phyloP scores from a whole-genome alignment of 1,139 yeast genomes.

The Starmera stellimalicola region DNA sequence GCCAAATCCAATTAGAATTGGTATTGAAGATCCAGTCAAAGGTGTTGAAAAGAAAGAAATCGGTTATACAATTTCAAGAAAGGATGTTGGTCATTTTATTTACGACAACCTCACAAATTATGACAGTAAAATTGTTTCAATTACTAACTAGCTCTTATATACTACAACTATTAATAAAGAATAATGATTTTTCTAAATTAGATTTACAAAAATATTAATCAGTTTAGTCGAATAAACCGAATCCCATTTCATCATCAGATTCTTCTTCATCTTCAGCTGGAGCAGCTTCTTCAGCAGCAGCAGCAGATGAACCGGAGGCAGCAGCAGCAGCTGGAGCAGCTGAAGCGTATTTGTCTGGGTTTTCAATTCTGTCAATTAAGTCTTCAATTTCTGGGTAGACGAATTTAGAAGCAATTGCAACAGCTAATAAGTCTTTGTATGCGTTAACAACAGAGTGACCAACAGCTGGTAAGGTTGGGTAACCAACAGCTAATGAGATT shows the following conservation, averaged over 20 bases:
- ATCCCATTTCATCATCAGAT: slow-evolving; percentile 86
- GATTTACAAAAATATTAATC: slow-evolving; percentile 3
- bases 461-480: slow-evolving; percentile 99
- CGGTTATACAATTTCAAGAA: slow-evolving; percentile 2
- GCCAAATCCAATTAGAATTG: neutral
- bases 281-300: slow-evolving; percentile 62
- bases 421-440: slow-evolving; percentile 98
- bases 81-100: neutral
- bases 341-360: slow-evolving; percentile 99
- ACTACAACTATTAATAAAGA: neutral
- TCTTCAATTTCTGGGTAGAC: slow-evolving; percentile 99
- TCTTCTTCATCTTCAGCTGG: slow-evolving; percentile 74
- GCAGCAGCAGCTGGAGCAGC: slow-evolving; percentile 85
- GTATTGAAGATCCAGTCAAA: neutral
- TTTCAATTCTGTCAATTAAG: slow-evolving; percentile 98
- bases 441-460: slow-evolving; percentile 98
- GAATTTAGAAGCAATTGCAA: slow-evolving; percentile 97
- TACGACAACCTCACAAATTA: neutral
- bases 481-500: slow-evolving; percentile 93
- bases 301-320: slow-evolving; percentile 51
- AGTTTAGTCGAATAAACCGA: slow-evolving; percentile 95
- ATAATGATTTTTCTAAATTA: neutral
- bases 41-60: neutral
- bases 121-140: neutral
- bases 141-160: neutral